These are phyloP conservation scores for Pichia pseudocactophila DNA, from an alignment of 805 yeast genomes.

Conservation along the genomic window DNA sequence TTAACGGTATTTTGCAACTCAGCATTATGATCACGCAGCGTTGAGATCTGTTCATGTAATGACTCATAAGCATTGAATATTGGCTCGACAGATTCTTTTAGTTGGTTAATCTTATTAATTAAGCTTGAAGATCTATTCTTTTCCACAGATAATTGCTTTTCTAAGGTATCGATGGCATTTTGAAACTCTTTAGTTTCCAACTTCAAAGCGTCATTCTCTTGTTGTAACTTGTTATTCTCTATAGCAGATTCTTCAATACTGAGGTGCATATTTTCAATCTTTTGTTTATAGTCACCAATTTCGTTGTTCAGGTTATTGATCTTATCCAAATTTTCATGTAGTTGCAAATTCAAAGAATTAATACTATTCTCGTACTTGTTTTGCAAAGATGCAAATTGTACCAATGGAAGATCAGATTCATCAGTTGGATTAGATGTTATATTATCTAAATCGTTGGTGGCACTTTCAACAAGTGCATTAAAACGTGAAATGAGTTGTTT, in stretches of 20 bases:
- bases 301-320: slow-evolving; percentile 6
- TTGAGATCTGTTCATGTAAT: background rate
- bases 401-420: background rate
- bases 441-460: background rate
- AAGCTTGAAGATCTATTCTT: slow-evolving; percentile 3
- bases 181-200: slow-evolving; percentile 3
- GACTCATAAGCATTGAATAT: background rate
- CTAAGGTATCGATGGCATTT: background rate
- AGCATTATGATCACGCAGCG: background rate
- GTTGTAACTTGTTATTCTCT: background rate
- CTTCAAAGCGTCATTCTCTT: slow-evolving; percentile 1
- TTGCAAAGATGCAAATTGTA: slow-evolving; percentile 1
- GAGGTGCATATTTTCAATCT: slow-evolving; percentile 6
- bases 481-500: slow-evolving; percentile 1
- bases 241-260: background rate
- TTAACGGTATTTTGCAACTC: background rate
- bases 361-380: slow-evolving; percentile 5
- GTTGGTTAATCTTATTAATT: background rate
- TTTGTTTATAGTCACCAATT: slow-evolving; percentile 3
- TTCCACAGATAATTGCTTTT: slow-evolving; percentile 6
- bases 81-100: slow-evolving; percentile 1
- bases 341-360: background rate
- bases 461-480: background rate
- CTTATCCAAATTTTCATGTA: background rate
- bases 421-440: background rate